These are phyloP conservation scores for Crucihimalaya himalaica DNA, from an alignment of 345 rosid species.

Conservation along the genomic window DNA sequence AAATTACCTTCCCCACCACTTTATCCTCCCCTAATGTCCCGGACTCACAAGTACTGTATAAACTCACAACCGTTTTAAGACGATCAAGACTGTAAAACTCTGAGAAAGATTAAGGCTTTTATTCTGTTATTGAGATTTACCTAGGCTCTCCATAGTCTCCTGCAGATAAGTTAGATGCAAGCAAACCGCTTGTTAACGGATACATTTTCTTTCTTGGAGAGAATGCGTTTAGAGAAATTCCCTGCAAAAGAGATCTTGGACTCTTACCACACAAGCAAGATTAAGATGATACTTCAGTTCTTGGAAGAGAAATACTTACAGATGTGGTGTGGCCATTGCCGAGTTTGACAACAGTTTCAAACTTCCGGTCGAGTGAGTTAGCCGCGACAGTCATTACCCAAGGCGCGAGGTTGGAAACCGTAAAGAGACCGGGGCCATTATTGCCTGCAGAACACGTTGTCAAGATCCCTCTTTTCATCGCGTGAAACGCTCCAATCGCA, in stretches of 20 bases:
- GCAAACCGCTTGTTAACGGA: constrained; percentile 67
- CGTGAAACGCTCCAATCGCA: constrained; percentile 84
- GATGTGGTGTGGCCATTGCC: constrained; percentile 53
- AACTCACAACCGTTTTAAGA: neutral
- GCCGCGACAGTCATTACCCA: constrained; percentile 91
- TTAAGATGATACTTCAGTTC: neutral
- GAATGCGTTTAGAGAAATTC: constrained; percentile 67
- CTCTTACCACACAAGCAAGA: constrained; percentile 13
- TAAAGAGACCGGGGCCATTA: constrained; percentile 49
- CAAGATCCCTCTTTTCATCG: constrained; percentile 71
- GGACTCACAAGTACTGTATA: constrained; percentile 54
- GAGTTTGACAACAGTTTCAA: constrained; percentile 52
- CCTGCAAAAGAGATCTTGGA: constrained; percentile 44
- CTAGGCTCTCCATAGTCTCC: constrained; percentile 49
- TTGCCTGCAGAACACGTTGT: constrained; percentile 80
- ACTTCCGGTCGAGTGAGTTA: constrained; percentile 61
- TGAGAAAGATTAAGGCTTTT: neutral
- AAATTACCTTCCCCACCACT: constrained; percentile 72
- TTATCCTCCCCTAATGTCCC: constrained; percentile 57
- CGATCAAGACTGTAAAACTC: neutral
- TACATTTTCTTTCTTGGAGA: constrained; percentile 51
- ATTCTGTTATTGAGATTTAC: constrained; percentile 35
- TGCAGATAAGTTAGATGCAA: constrained; percentile 47
- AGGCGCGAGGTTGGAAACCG: constrained; percentile 73
- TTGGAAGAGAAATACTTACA: constrained; percentile 38